These are phyloP conservation scores for Emergomyces pasteurianus DNA, from an alignment of 2,329 filamentous ascomycete genomes.

Conservation along the genomic window DNA sequence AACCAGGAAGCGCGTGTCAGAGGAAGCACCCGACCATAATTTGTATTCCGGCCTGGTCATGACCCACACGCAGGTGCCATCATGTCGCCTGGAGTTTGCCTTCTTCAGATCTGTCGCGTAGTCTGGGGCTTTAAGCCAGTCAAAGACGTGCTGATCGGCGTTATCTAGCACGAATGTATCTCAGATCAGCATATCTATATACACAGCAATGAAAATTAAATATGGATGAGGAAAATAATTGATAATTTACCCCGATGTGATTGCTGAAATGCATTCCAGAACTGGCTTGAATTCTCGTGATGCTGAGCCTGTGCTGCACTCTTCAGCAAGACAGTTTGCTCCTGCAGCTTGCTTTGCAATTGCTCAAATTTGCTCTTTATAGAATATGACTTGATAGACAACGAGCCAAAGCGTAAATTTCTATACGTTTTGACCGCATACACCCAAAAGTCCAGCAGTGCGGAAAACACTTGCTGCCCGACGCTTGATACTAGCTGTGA, in stretches of 20 bases:
- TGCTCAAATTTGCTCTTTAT: slow-evolving; percentile 5
- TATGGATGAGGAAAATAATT: background rate
- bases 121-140: slow-evolving; percentile 3
- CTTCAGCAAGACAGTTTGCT: slow-evolving; percentile 1
- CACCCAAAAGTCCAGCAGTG: slow-evolving; percentile 4
- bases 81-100: slow-evolving; percentile 1
- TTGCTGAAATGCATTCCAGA: slow-evolving; percentile 2
- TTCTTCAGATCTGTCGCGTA: slow-evolving; percentile 4
- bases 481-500: background rate
- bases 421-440: slow-evolving; percentile 4
- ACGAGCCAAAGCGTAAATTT: slow-evolving; percentile 1
- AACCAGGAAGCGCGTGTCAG: background rate
- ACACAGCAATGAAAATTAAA: background rate
- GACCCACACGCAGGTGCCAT: slow-evolving; percentile 1
- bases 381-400: slow-evolving; percentile 3
- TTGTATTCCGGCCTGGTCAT: slow-evolving; percentile 2
- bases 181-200: background rate
- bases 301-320: slow-evolving; percentile 3
- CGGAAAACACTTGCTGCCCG: background rate
- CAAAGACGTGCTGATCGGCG: background rate
- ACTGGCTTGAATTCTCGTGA: slow-evolving; percentile 2
- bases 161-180: background rate
- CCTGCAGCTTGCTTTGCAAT: background rate
- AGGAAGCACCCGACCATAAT: background rate
- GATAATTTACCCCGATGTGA: slow-evolving; percentile 1